A percentile compares a stretch with the other conserved stretches of the same genome.
These are phyloP conservation scores for Tilletia indica DNA, from an alignment of 1,284 basidiomycete genomes.

Conservation along the genomic window DNA sequence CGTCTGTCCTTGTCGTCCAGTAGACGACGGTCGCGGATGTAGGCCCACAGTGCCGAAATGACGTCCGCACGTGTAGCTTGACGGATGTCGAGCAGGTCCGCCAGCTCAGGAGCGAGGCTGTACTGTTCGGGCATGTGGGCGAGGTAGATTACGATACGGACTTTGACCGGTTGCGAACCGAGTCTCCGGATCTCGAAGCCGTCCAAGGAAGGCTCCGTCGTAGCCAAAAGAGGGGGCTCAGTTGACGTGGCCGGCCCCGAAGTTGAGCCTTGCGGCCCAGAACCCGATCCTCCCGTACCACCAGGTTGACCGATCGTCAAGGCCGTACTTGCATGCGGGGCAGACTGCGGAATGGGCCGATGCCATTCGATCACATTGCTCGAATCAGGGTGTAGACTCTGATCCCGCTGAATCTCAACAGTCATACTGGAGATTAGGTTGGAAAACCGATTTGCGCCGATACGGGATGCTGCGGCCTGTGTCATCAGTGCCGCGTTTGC, in stretches of 20 bases:
- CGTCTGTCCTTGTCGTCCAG: slow-evolving; percentile 87
- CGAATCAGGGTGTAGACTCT: slow-evolving; percentile 67
- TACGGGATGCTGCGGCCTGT: slow-evolving; percentile 46
- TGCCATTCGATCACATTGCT: slow-evolving; percentile 55
- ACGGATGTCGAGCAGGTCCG: slow-evolving; percentile 72
- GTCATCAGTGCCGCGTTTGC: slow-evolving; percentile 47
- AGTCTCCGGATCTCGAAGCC: slow-evolving; percentile 84
- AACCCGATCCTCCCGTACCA: slow-evolving; percentile 16
- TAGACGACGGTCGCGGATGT: slow-evolving; percentile 80
- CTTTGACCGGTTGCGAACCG: slow-evolving; percentile 74
- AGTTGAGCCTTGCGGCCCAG: slow-evolving; percentile 26
- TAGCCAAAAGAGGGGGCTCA: slow-evolving; percentile 43
- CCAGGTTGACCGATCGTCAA: slow-evolving; percentile 15
- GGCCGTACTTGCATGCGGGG: slow-evolving; percentile 45
- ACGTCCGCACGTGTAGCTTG: slow-evolving; percentile 82
- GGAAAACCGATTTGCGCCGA: slow-evolving; percentile 68
- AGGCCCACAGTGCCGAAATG: slow-evolving; percentile 84
- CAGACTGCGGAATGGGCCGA: slow-evolving; percentile 58
- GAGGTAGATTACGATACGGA: slow-evolving; percentile 76
- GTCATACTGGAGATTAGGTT: slow-evolving; percentile 79
- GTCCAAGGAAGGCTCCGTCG: slow-evolving; percentile 60
- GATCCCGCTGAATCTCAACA: slow-evolving; percentile 82
- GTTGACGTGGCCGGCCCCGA: slow-evolving; percentile 40
- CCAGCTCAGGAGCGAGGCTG: slow-evolving; percentile 76
- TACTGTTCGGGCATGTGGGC: slow-evolving; percentile 84